These are phyloP conservation scores for Canariomyces notabilis DNA, from an alignment of 2,329 filamentous ascomycete species.

Conservation along the genomic window DNA sequence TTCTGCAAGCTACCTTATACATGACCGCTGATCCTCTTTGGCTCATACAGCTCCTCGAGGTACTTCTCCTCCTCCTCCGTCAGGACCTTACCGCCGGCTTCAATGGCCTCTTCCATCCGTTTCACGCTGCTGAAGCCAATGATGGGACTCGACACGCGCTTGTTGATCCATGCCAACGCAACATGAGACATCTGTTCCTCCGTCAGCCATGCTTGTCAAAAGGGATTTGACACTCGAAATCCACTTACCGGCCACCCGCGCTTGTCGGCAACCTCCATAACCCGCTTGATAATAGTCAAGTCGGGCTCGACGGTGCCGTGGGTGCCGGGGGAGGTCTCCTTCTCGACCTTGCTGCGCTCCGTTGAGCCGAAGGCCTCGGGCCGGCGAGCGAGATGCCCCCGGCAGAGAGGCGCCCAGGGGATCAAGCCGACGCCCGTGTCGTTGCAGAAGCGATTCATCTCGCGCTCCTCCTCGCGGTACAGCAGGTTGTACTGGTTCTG, in stretches of 20 bases:
- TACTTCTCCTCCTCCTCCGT: constrained; percentile 55
- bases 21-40: constrained; percentile 43
- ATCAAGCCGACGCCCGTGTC: constrained; percentile 38
- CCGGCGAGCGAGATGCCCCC: constrained; percentile 34
- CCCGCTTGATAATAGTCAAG: constrained; percentile 28
- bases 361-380: constrained; percentile 28
- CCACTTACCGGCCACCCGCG: constrained; percentile 27
- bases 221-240: background rate
- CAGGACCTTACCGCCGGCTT: constrained; percentile 42
- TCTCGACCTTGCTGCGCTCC: constrained; percentile 30
- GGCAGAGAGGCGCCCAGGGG: constrained; percentile 38
- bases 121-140: constrained; percentile 54
- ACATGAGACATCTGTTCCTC: constrained; percentile 55
- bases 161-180: constrained; percentile 57
- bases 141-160: constrained; percentile 52
- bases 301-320: constrained; percentile 33
- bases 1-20: constrained; percentile 5
- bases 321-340: constrained; percentile 27
- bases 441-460: constrained; percentile 41
- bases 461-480: constrained; percentile 58
- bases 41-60: constrained; percentile 57
- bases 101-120: constrained; percentile 58
- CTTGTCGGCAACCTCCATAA: constrained; percentile 28
- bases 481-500: constrained; percentile 56
- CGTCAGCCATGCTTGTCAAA: constrained; percentile 24